Conservation (phyloP, 371 early-diverging fungal species). For the Mortierella sp. region DNA sequence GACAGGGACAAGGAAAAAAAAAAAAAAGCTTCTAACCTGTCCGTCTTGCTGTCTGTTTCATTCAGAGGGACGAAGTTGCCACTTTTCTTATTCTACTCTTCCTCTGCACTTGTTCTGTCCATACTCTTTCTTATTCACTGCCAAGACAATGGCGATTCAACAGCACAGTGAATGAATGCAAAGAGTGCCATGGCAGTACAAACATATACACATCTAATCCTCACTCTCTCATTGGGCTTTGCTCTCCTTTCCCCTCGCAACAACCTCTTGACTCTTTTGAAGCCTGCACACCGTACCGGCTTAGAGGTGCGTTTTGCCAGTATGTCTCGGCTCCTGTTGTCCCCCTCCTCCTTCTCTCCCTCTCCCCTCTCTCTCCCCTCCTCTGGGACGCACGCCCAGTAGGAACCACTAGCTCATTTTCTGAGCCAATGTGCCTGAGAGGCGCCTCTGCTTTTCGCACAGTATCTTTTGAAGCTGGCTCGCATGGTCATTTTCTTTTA, state of each 20-base stretch:
- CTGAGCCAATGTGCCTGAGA: neutral
- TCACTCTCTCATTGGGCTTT: constrained; percentile 1
- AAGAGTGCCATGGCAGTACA: neutral
- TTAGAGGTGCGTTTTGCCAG: neutral
- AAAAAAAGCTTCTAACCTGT: neutral
- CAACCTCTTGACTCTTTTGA: constrained; percentile 1
- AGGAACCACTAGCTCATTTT: neutral
- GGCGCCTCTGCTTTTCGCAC: neutral
- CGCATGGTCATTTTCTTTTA: neutral
- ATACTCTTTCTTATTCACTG: neutral
- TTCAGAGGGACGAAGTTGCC: neutral
- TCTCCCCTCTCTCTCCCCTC: neutral
- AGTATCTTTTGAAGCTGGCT: neutral
- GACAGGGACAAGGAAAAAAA: neutral
- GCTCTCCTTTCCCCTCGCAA: neutral
- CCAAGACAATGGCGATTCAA: neutral
- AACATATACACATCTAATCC: neutral
- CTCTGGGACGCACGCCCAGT: constrained; percentile 1
- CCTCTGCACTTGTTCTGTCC: neutral
- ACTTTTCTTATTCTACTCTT: neutral
- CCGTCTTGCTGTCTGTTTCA: neutral
- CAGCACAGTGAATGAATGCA: neutral
- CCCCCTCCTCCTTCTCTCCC: neutral
- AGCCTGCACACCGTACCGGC: neutral
- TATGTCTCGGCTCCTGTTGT: constrained; percentile 2